Evolutionary conservation across 2,329 filamentous ascomycete species (phyloP), one percentile per base, ranked within the genome.

Genomic region (Fusarium subtropicale): DNA sequence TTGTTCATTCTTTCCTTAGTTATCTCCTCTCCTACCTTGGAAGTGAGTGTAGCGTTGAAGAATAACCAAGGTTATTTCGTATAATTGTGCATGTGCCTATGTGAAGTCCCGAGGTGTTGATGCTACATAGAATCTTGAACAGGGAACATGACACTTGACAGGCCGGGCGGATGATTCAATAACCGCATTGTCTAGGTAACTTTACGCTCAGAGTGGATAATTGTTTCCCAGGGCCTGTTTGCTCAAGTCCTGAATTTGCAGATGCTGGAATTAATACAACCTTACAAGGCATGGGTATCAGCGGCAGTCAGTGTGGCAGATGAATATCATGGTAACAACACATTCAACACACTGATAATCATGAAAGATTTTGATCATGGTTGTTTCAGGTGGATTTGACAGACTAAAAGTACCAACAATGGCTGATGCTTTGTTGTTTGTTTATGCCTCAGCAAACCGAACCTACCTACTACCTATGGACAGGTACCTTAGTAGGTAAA

Each of bases 371-470:
- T 10, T 7, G 26, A 5, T 15, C n/a, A 41, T 15, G 53, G 16
- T 18, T 47, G 34, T 20, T 15, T 45, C 36, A 47, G 36, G 62
- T 70, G 66, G 66, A 45, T 67, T 70, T 59, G 13, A 56, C 56
- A 42, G 30, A 68, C 45, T 67, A 69, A 70, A 51, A 51, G n/a
- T 26, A 55, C 10, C 12, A 15, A 20, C n/a, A 39, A 39, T 62
- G 51, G 31, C 66, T 69, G 62, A 69, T 67, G 20, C 26, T 44
- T 22, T 39, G 36, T 20, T 47, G 12, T 15, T 33, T 33, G 33
- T 58, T 69, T 69, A 69, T 67, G 56, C 66, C 66, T 68, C 66
- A 66, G 50, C 55, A 53, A 69, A 26, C 56, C 52, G 39, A 51
- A 42, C 11, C 20, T 24, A 22, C 51, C 8, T 3, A 22, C 20